Conservation (phyloP, 129 eudicot species). For the Cynara cardunculus region DNA sequence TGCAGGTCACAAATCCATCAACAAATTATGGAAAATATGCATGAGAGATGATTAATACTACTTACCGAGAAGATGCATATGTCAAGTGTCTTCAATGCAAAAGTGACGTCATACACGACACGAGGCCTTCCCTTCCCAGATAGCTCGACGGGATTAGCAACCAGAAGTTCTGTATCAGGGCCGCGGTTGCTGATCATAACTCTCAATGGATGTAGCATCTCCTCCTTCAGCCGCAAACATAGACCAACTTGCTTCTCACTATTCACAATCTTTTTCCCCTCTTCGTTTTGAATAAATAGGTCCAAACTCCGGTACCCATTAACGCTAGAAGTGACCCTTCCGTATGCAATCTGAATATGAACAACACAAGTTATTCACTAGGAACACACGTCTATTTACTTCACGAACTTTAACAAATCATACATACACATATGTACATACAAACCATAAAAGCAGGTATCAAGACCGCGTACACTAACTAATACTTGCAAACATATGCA, state of each 20-base stretch:
- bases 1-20: slow-evolving; percentile 3
- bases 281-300: slow-evolving; percentile 61
- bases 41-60: neutral
- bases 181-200: slow-evolving; percentile 79
- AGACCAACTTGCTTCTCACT: slow-evolving; percentile 47
- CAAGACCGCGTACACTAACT: too few relatives aligned
- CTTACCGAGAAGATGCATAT: slow-evolving; percentile 87
- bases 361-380: slow-evolving; percentile 2
- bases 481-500: too few relatives aligned
- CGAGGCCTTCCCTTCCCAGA: slow-evolving; percentile 92
- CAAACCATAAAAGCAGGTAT: too few relatives aligned
- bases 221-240: slow-evolving; percentile 79
- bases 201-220: slow-evolving; percentile 84
- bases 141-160: slow-evolving; percentile 90
- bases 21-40: neutral
- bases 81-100: slow-evolving; percentile 62
- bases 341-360: slow-evolving; percentile 57
- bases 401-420: neutral
- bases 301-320: slow-evolving; percentile 72
- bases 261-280: slow-evolving; percentile 79
- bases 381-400: neutral
- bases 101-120: slow-evolving; percentile 83
- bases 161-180: slow-evolving; percentile 85
- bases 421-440: neutral
- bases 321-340: slow-evolving; percentile 55